These are phyloP conservation scores for Cladophialophora bantiana DNA, from an alignment of 2,329 filamentous ascomycete species.

Conservation along the genomic window DNA sequence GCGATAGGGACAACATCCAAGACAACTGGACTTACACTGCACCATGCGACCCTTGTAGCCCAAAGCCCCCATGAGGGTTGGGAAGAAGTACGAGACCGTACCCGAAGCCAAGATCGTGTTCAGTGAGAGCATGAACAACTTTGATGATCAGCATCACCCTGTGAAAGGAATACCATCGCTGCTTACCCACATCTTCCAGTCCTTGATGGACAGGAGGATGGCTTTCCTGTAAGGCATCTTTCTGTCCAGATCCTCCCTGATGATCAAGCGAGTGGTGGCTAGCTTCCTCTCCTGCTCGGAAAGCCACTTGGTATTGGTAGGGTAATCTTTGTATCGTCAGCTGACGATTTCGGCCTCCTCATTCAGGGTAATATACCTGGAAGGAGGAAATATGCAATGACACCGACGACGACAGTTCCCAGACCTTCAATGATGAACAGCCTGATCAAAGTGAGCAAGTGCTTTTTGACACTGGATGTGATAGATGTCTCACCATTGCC, in stretches of 20 bases:
- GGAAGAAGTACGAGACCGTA: slow-evolving; percentile 29
- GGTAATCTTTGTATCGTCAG: slow-evolving; percentile 50
- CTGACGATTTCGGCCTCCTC: slow-evolving; percentile 38
- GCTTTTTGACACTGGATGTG: slow-evolving; percentile 37
- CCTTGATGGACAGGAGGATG: slow-evolving; percentile 23
- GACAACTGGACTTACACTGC: slow-evolving; percentile 20
- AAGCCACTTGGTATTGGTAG: slow-evolving; percentile 50
- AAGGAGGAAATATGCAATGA: slow-evolving; percentile 42
- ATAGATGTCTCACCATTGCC: slow-evolving; percentile 54
- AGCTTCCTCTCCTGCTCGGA: slow-evolving; percentile 58
- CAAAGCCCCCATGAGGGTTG: slow-evolving; percentile 26
- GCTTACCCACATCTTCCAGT: slow-evolving; percentile 28
- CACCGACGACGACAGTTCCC: slow-evolving; percentile 40
- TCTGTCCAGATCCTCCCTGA: slow-evolving; percentile 26
- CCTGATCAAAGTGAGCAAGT: slow-evolving; percentile 41
- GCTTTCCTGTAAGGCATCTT: slow-evolving; percentile 30
- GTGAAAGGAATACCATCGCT: background rate
- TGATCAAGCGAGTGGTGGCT: slow-evolving; percentile 40
- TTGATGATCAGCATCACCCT: slow-evolving; percentile 7
- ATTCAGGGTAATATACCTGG: slow-evolving; percentile 39
- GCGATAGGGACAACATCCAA: background rate
- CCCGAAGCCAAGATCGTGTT: slow-evolving; percentile 28
- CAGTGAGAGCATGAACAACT: slow-evolving; percentile 28
- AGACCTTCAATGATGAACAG: slow-evolving; percentile 47
- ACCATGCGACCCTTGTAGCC: slow-evolving; percentile 28